phyloP scores from a whole-genome alignment of 192 early-diverging fungal species.

The Chytriomyces hyalinus region DNA sequence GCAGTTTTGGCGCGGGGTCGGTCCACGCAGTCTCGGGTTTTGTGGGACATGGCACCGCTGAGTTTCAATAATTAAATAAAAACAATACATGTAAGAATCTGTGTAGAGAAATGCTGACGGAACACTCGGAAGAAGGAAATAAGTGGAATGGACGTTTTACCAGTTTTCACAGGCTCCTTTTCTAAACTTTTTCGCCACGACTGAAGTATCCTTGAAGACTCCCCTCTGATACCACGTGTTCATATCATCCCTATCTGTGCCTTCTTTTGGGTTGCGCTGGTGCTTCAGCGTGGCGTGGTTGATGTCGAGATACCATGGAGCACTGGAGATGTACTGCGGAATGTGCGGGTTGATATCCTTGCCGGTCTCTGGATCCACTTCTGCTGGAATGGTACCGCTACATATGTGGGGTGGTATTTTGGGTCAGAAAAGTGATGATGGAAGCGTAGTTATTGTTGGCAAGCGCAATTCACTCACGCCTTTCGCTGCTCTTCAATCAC shows the following conservation, averaged over 20 bases:
- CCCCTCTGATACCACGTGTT: slow-evolving; percentile 85
- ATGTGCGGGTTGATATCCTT: slow-evolving; percentile 98
- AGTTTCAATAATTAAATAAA: slow-evolving; percentile 3
- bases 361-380: slow-evolving; percentile 68
- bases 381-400: slow-evolving; percentile 55
- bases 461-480: slow-evolving; percentile 60
- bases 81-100: background rate
- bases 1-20: slow-evolving; percentile 89
- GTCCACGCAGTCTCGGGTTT: slow-evolving; percentile 92
- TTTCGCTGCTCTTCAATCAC: slow-evolving; percentile 96
- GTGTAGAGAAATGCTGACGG: background rate
- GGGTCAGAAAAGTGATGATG: slow-evolving; percentile 4
- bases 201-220: slow-evolving; percentile 27
- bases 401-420: background rate
- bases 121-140: too few species aligned
- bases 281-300: slow-evolving; percentile 82
- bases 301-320: slow-evolving; percentile 79
- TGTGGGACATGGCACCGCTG: slow-evolving; percentile 89
- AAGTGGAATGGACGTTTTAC: background rate
- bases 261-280: slow-evolving; percentile 61
- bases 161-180: slow-evolving; percentile 98
- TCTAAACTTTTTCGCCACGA: slow-evolving; percentile 84
- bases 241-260: slow-evolving; percentile 42
- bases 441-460: background rate
- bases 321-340: slow-evolving; percentile 82